These are phyloP conservation scores for Curvularia sp. DNA, from an alignment of 2,329 filamentous ascomycete genomes.

Conservation along the genomic window DNA sequence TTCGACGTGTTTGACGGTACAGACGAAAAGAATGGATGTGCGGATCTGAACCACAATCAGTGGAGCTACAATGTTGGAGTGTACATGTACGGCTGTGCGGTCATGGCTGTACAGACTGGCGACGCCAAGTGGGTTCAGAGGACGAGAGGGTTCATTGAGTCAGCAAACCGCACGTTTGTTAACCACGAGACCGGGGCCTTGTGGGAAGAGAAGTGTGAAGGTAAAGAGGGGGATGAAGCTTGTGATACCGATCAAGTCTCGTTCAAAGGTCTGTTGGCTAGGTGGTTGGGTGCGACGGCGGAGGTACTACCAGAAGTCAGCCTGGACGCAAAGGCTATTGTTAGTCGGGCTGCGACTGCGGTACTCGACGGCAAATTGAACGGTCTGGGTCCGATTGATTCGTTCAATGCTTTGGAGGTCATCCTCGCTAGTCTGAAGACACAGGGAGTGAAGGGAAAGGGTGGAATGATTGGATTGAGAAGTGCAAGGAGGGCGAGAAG, in stretches of 20 bases:
- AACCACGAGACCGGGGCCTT: slow-evolving; percentile 29
- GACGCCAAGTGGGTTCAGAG: slow-evolving; percentile 31
- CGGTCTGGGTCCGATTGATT: slow-evolving; percentile 21
- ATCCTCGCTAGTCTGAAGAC: slow-evolving; percentile 28
- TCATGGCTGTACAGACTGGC: slow-evolving; percentile 32
- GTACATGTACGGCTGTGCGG: slow-evolving; percentile 58
- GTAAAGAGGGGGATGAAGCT: slow-evolving; percentile 43
- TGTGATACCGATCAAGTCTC: slow-evolving; percentile 73
- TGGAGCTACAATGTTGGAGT: slow-evolving; percentile 61
- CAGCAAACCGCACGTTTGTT: slow-evolving; percentile 36
- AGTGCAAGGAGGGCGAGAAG: slow-evolving; percentile 5
- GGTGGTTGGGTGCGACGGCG: slow-evolving; percentile 40
- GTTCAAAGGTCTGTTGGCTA: slow-evolving; percentile 62
- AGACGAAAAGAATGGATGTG: slow-evolving; percentile 53
- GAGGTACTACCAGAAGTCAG: slow-evolving; percentile 28
- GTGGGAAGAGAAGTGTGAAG: slow-evolving; percentile 70
- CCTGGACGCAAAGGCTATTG: slow-evolving; percentile 22
- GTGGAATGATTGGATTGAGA: slow-evolving; percentile 25
- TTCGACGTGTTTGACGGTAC: slow-evolving; percentile 64
- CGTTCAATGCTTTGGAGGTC: slow-evolving; percentile 29
- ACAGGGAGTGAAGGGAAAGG: slow-evolving; percentile 23
- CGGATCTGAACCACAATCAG: slow-evolving; percentile 52
- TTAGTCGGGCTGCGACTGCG: slow-evolving; percentile 20
- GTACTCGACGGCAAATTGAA: slow-evolving; percentile 17
- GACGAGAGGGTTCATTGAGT: slow-evolving; percentile 48